Evolutionary conservation across 306 rosid species (phyloP).

Genomic region (Corylus americana): DNA sequence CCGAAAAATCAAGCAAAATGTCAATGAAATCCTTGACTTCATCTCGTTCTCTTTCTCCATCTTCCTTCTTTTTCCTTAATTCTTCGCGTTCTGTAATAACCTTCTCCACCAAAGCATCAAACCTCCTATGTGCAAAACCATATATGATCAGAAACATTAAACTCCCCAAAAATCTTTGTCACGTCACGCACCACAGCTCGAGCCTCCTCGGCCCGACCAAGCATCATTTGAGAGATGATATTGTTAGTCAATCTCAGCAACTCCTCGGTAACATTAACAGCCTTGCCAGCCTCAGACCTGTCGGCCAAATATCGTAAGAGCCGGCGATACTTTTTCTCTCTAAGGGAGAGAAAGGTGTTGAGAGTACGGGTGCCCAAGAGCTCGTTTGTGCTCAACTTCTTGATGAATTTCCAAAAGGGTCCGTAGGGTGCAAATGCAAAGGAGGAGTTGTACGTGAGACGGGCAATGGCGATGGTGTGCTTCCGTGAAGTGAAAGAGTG

Average conservation of each 20-base stretch:
- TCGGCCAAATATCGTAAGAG: conserved; percentile 23
- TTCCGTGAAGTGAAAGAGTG: conserved; percentile 25
- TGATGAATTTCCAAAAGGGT: conserved; percentile 47
- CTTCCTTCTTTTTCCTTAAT: conserved; percentile 19
- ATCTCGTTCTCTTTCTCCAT: neutral
- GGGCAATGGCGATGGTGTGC: conserved; percentile 21
- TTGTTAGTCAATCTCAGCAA: conserved; percentile 41
- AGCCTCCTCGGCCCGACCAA: conserved; percentile 43
- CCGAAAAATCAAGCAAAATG: conserved; percentile 36
- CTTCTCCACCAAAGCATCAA: conserved; percentile 40
- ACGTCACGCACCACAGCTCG: conserved; percentile 37
- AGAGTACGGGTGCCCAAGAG: conserved; percentile 34
- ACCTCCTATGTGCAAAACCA: conserved; percentile 38
- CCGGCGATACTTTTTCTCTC: conserved; percentile 32
- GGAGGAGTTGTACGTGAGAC: conserved; percentile 37
- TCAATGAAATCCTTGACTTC: conserved; percentile 43
- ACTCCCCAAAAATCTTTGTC: conserved; percentile 40
- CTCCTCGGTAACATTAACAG: conserved; percentile 33
- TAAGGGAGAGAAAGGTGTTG: conserved; percentile 7
- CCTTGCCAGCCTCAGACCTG: conserved; percentile 19
- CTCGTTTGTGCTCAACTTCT: conserved; percentile 38
- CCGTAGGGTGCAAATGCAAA: conserved; percentile 46
- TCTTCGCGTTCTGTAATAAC: conserved; percentile 39
- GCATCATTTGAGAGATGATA: conserved; percentile 43
- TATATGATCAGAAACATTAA: conserved; percentile 35